A percentile compares a stretch with the other conserved stretches of the same genome.
phyloP scores from a whole-genome alignment of 1,284 basidiomycete species.

The Irpex rosettiformis region DNA sequence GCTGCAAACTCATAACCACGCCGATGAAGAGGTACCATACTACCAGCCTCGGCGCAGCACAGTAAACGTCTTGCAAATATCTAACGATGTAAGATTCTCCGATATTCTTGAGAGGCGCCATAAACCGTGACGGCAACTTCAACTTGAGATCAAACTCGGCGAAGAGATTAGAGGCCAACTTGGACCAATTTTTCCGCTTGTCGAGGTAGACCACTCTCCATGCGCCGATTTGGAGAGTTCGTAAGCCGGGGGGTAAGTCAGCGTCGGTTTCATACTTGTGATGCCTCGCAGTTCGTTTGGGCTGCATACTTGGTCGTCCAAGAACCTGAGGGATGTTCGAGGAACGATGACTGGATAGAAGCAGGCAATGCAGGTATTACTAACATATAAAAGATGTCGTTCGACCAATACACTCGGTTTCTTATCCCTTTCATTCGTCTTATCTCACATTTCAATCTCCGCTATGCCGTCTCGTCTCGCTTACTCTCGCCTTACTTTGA shows the following conservation, averaged over 20 bases:
- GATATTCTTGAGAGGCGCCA: neutral
- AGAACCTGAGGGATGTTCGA: no score
- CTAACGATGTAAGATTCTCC: neutral
- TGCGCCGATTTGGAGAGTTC: neutral
- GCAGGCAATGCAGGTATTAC: no score
- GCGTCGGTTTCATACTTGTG: neutral
- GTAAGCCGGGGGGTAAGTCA: neutral
- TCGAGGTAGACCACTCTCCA: neutral
- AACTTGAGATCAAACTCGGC: neutral
- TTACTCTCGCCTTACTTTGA: no score
- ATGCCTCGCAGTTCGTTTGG: neutral
- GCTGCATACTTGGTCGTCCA: no score
- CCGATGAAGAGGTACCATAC: neutral
- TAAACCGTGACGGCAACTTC: neutral
- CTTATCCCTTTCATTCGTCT: no score
- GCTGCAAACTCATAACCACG: neutral
- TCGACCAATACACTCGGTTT: no score
- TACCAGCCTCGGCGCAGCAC: neutral
- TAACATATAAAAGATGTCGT: no score
- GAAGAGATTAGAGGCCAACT: neutral
- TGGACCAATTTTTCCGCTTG: neutral
- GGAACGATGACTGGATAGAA: no score
- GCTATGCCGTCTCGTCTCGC: no score
- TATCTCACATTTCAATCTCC: no score
- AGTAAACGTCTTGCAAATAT: conserved; percentile 5